Base-by-base conservation (phyloP, 192 early-diverging fungal genomes). In the Coemansia pectinata region DNA sequence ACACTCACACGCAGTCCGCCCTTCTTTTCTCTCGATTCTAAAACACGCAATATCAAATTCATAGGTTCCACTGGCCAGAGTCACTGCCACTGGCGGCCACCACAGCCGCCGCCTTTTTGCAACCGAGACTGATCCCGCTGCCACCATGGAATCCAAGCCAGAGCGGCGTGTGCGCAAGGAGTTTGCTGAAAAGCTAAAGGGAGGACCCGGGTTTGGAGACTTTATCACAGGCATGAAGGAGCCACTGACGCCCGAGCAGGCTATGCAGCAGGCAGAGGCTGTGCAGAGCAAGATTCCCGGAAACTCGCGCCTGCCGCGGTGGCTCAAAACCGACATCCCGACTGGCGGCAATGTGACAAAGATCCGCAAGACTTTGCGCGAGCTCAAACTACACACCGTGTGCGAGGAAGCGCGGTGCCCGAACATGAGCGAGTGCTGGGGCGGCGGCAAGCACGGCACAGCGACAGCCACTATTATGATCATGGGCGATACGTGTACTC, bases 401-500 rank as follows among this genome's bases (percentile, higher is more conserved):
- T 99, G 97, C 83, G 97, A 99, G 70, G 95, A 97, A 66, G 97
- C 97, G 44, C 85, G 91, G 68, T 99, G 97, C 79, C 97, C 97
- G 29, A 99, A 99, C 81, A 96, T 99, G 79, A 93, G 96, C 42
- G 97, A 99, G 76, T 99, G 97, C 85, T 99, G 97, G 97, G 96
- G 96, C 66, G 96, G 95, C 34, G 95, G 95, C 64, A 93, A 96
- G 77, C 90, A 93, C 75, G 87, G 92, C 44, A 97, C 95, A 21
- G 95, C 97, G 3, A 99, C 97, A 3, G 97, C 97, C 0, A 99
- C 97, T 8, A 97, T 99, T 65, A 99, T 96, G 94, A 87, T 98
- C 71, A 97, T 99, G 95, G 97, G 97, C 62, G 95, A 96, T 72
- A 94, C 95, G 76, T 99, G 97, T 82, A 99, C 97, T 5, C 88